These are phyloP conservation scores for Candolleomyces aberdarensis DNA, from an alignment of 768 basidiomycete species.

Conservation along the genomic window DNA sequence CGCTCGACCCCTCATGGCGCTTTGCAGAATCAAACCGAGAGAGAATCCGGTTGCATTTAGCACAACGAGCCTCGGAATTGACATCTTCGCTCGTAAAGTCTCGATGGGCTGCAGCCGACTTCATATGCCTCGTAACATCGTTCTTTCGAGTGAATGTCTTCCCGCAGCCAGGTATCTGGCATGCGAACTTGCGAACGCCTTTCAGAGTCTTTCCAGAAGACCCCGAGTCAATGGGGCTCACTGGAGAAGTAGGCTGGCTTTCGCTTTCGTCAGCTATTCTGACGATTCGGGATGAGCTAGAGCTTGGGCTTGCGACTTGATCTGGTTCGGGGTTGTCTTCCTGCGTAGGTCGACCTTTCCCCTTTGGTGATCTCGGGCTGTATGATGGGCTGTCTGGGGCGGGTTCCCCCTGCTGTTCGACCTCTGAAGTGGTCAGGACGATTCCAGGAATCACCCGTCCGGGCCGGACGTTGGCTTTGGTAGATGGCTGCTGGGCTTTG, in stretches of 20 bases:
- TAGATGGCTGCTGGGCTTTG: too few relatives aligned
- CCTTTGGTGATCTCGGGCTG: too few relatives aligned
- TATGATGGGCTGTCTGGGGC: too few relatives aligned
- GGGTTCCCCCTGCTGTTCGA: too few relatives aligned
- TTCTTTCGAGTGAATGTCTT: slow-evolving; percentile 15
- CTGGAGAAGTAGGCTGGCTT: background rate
- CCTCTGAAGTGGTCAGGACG: too few relatives aligned
- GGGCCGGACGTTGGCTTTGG: too few relatives aligned
- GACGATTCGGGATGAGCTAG: too few relatives aligned
- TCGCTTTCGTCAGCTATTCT: too few relatives aligned
- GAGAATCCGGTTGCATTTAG: slow-evolving; percentile 9
- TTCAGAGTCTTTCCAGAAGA: background rate
- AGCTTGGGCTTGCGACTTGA: too few relatives aligned
- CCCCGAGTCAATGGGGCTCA: background rate
- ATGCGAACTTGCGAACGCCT: background rate
- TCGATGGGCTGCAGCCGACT: slow-evolving; percentile 7
- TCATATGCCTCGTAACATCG: slow-evolving; percentile 14
- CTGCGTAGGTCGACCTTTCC: too few relatives aligned
- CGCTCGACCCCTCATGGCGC: slow-evolving; percentile 21
- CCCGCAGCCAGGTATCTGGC: slow-evolving; percentile 1
- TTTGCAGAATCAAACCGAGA: slow-evolving; percentile 26
- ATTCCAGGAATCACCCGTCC: too few relatives aligned
- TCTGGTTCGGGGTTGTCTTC: too few relatives aligned
- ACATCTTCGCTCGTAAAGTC: background rate
- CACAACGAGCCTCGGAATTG: background rate